phyloP scores from a whole-genome alignment of 768 basidiomycete genomes.

The Exsudoporus frostii region DNA sequence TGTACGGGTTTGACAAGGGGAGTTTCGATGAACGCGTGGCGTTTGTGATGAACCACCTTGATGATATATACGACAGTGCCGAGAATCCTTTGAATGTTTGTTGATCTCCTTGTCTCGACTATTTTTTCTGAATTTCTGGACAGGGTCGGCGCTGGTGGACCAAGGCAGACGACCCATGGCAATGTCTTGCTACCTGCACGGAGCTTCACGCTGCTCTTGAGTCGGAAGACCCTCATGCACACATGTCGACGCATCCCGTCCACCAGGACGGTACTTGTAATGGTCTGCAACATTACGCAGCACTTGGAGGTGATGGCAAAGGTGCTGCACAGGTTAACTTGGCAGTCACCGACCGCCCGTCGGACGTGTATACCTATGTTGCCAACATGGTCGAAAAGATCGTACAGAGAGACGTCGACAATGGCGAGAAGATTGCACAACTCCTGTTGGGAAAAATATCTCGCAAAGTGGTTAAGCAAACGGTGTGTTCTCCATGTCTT shows the following conservation, averaged over 20 bases:
- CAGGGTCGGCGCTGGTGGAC: conserved; percentile 87
- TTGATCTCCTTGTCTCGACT: conserved; percentile 5
- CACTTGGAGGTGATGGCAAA: conserved; percentile 85
- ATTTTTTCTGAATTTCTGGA: neutral
- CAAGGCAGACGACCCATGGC: conserved; percentile 94
- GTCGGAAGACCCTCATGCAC: conserved; percentile 57
- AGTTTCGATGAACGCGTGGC: conserved; percentile 88
- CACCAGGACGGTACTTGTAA: conserved; percentile 99
- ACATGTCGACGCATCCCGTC: conserved; percentile 73
- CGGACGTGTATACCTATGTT: conserved; percentile 94
- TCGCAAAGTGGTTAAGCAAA: conserved; percentile 97
- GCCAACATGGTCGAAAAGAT: conserved; percentile 77
- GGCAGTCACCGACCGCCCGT: conserved; percentile 75
- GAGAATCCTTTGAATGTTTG: conserved; percentile 71
- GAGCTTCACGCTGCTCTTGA: conserved; percentile 82
- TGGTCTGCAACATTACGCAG: conserved; percentile 97
- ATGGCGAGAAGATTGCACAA: conserved; percentile 51
- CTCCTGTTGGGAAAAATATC: conserved; percentile 75
- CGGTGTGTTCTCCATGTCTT: conserved; percentile 45
- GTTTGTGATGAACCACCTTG: conserved; percentile 70
- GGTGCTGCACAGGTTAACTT: conserved; percentile 95
- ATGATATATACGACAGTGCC: conserved; percentile 80
- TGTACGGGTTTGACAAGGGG: conserved; percentile 93
- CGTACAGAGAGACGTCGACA: conserved; percentile 53
- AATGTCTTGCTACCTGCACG: conserved; percentile 89